phyloP scores from a whole-genome alignment of 768 basidiomycete species.

The Boletellus sp. region DNA sequence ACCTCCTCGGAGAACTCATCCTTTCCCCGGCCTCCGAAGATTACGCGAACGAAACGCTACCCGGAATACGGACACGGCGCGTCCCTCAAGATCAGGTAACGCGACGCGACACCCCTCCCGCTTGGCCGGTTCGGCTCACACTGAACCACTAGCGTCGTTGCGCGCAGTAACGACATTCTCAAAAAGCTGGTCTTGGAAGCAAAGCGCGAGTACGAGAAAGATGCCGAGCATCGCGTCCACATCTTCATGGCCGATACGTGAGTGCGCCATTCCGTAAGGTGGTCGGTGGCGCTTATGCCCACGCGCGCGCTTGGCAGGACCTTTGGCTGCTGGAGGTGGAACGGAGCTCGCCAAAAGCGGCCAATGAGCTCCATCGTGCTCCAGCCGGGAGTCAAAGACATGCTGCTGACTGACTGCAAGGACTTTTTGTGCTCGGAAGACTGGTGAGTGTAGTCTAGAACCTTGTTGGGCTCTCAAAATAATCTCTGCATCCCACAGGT shows the following conservation, averaged over 20 bases:
- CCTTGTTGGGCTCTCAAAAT: conserved; percentile 17
- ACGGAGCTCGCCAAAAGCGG: conserved; percentile 82
- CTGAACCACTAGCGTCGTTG: conserved; percentile 63
- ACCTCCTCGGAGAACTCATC: conserved; percentile 18
- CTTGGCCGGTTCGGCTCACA: conserved; percentile 18
- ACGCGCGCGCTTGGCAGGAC: conserved; percentile 38
- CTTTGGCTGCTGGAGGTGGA: conserved; percentile 82
- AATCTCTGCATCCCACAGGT: conserved; percentile 47
- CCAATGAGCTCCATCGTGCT: conserved; percentile 92
- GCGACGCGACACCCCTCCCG: conserved; percentile 5
- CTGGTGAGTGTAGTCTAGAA: conserved; percentile 52
- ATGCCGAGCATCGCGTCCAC: conserved; percentile 85
- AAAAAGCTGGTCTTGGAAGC: conserved; percentile 85
- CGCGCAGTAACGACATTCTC: conserved; percentile 82
- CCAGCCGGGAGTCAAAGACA: conserved; percentile 86
- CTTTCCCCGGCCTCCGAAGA: conserved; percentile 40
- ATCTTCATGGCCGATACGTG: conserved; percentile 89
- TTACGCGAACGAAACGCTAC: conserved; percentile 75
- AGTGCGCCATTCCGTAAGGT: conserved; percentile 31
- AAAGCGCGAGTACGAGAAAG: conserved; percentile 86
- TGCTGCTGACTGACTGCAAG: conserved; percentile 83
- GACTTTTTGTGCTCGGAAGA: conserved; percentile 83
- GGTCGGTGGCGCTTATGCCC: neutral
- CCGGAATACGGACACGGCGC: conserved; percentile 72
- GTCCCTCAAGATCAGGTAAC: conserved; percentile 76